Evolutionary conservation across 768 basidiomycete species (phyloP).

Genomic region (Rhizopogon vulgaris): DNA sequence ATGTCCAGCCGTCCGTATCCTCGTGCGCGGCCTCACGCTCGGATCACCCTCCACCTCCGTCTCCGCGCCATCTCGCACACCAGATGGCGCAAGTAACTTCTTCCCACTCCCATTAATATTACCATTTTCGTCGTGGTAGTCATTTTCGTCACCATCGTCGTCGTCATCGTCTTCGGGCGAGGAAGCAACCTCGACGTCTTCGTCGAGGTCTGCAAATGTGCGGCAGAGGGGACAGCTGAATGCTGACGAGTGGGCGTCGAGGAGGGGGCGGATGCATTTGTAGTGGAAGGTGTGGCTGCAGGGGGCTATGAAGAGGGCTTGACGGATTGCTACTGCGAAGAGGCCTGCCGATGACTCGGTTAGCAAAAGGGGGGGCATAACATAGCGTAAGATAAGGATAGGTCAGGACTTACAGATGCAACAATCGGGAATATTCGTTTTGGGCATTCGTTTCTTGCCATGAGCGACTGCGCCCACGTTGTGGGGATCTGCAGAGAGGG

Average conservation of each 20-base stretch:
- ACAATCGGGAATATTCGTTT: slow-evolving; percentile 67
- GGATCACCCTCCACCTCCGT: slow-evolving; percentile 27
- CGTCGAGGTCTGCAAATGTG: slow-evolving; percentile 91
- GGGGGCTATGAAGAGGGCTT: slow-evolving; percentile 95
- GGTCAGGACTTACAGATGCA: slow-evolving; percentile 77
- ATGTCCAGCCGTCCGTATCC: slow-evolving; percentile 23
- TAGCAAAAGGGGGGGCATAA: background rate
- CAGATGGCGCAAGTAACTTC: slow-evolving; percentile 11
- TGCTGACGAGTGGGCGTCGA: slow-evolving; percentile 84
- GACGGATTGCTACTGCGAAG: slow-evolving; percentile 88
- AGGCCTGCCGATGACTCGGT: slow-evolving; percentile 33
- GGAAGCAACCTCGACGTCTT: slow-evolving; percentile 74
- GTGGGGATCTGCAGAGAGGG: slow-evolving; percentile 44
- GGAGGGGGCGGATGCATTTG: slow-evolving; percentile 92
- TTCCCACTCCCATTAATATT: slow-evolving; percentile 12
- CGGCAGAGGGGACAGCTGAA: slow-evolving; percentile 95
- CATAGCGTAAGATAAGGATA: background rate
- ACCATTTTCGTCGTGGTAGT: slow-evolving; percentile 3
- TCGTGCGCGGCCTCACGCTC: slow-evolving; percentile 14
- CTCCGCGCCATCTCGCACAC: slow-evolving; percentile 25
- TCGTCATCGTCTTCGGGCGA: slow-evolving; percentile 3
- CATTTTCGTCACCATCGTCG: background rate
- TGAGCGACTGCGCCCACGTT: slow-evolving; percentile 9
- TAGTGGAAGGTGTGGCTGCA: slow-evolving; percentile 96
- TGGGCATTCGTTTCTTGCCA: slow-evolving; percentile 24